phyloP scores from a whole-genome alignment of 2,329 filamentous ascomycete species.

The Stemphylium vesicarium region DNA sequence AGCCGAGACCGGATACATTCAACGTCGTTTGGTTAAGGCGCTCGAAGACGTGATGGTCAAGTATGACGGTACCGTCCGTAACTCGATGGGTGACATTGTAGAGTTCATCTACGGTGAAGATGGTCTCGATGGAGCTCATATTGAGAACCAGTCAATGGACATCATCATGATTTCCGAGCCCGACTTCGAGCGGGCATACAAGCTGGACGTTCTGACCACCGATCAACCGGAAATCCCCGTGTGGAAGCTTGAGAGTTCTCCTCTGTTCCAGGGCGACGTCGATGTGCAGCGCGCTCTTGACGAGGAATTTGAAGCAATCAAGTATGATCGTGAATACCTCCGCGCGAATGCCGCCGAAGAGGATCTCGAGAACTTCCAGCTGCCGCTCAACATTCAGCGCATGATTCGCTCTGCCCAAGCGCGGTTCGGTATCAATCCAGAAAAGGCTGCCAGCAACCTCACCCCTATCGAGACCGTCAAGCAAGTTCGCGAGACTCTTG shows the following conservation, averaged over 20 bases:
- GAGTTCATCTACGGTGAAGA: constrained; percentile 99
- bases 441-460: constrained; percentile 83
- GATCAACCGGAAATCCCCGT: constrained; percentile 65
- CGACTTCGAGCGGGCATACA: constrained; percentile 81
- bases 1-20: constrained; percentile 98
- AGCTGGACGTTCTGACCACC: constrained; percentile 85
- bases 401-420: constrained; percentile 90
- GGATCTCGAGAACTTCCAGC: constrained; percentile 83
- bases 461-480: constrained; percentile 87
- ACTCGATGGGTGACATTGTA: constrained; percentile 93
- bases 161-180: constrained; percentile 80
- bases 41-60: constrained; percentile 97
- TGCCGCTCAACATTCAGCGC: constrained; percentile 89
- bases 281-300: constrained; percentile 86
- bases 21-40: constrained; percentile 96
- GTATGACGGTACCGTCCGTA: constrained; percentile 96
- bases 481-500: constrained; percentile 74
- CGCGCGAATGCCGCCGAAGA: constrained; percentile 70
- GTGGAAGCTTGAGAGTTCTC: constrained; percentile 83
- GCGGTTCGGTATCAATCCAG: constrained; percentile 83
- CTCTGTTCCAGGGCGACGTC: constrained; percentile 85
- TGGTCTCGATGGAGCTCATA: constrained; percentile 88
- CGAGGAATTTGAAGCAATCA: constrained; percentile 81
- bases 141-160: constrained; percentile 91
- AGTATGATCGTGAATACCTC: constrained; percentile 75